phyloP scores from a whole-genome alignment of 257 asterid species.

The Craterostigma plantagineum region DNA sequence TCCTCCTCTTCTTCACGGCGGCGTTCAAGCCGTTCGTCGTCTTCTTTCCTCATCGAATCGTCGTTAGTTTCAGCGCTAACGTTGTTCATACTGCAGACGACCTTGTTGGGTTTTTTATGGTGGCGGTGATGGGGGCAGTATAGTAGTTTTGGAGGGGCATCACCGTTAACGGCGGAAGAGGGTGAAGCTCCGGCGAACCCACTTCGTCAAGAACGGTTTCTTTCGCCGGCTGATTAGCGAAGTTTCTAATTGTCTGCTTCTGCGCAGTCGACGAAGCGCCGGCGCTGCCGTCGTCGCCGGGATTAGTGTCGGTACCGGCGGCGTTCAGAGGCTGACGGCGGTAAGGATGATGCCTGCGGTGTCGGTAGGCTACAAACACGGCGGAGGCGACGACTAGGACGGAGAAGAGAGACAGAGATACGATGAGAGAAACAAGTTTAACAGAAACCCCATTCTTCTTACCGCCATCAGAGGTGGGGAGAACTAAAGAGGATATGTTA shows the following conservation, averaged over 20 bases:
- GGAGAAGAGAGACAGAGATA: slow-evolving; percentile 30
- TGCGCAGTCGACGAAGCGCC: slow-evolving; percentile 4
- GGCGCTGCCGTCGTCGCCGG: slow-evolving; percentile 20
- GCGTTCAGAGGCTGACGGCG: slow-evolving; percentile 49
- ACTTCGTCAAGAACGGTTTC: slow-evolving; percentile 17
- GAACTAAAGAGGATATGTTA: slow-evolving; percentile 71
- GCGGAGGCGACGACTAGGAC: slow-evolving; percentile 18
- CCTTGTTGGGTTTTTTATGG: neutral
- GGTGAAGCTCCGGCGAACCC: slow-evolving; percentile 85
- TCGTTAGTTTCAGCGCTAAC: slow-evolving; percentile 11
- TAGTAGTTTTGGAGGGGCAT: slow-evolving; percentile 15
- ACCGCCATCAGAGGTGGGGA: slow-evolving; percentile 42
- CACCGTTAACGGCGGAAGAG: slow-evolving; percentile 43
- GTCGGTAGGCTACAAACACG: slow-evolving; percentile 29
- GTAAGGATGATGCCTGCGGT: slow-evolving; percentile 13
- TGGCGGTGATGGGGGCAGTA: neutral
- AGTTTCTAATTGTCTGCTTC: neutral
- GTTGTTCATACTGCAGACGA: neutral
- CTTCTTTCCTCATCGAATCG: slow-evolving; percentile 7
- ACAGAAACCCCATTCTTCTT: slow-evolving; percentile 23
- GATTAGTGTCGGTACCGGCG: slow-evolving; percentile 30
- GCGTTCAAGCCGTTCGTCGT: too few relatives aligned
- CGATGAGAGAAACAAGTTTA: slow-evolving; percentile 42
- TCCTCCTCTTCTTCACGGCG: too few relatives aligned
- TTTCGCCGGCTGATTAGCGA: slow-evolving; percentile 7